These are phyloP conservation scores for Termitomyces sp. DNA, from an alignment of 768 basidiomycete species.

Conservation along the genomic window DNA sequence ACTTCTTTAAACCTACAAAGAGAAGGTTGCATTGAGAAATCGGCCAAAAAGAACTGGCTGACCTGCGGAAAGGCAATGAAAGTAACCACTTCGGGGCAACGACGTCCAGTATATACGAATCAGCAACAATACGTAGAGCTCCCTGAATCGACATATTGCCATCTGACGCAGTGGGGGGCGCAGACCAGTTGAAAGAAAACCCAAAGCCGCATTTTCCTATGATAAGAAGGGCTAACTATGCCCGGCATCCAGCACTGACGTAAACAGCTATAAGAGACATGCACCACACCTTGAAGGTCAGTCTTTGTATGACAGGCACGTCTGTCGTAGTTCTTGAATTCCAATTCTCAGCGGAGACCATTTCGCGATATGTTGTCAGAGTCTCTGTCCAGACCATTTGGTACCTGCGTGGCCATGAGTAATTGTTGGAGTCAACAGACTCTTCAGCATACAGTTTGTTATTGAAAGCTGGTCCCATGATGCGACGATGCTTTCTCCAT, in stretches of 20 bases:
- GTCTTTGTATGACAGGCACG: conserved; percentile 19
- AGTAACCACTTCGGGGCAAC: conserved; percentile 32
- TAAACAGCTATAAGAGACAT: background rate
- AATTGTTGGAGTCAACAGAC: background rate
- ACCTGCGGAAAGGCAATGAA: conserved; percentile 30
- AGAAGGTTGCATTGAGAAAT: background rate
- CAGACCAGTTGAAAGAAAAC: conserved; percentile 34
- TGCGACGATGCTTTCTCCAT: conserved; percentile 40
- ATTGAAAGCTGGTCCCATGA: conserved; percentile 40
- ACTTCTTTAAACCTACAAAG: conserved; percentile 21
- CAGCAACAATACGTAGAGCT: conserved; percentile 28
- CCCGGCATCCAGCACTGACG: background rate
- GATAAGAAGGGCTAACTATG: conserved; percentile 35
- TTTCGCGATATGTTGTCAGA: conserved; percentile 24
- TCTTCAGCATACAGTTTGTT: conserved; percentile 26
- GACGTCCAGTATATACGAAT: conserved; percentile 19
- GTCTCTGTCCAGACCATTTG: conserved; percentile 31
- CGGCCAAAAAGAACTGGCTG: background rate
- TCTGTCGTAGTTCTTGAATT: conserved; percentile 10
- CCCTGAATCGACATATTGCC: conserved; percentile 33
- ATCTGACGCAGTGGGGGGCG: conserved; percentile 29
- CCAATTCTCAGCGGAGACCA: conserved; percentile 27
- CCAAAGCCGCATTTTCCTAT: conserved; percentile 44
- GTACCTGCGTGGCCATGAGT: conserved; percentile 18
- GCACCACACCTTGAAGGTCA: conserved; percentile 26